Base-by-base conservation (phyloP, 306 rosid species). In the Medicago arabica region DNA sequence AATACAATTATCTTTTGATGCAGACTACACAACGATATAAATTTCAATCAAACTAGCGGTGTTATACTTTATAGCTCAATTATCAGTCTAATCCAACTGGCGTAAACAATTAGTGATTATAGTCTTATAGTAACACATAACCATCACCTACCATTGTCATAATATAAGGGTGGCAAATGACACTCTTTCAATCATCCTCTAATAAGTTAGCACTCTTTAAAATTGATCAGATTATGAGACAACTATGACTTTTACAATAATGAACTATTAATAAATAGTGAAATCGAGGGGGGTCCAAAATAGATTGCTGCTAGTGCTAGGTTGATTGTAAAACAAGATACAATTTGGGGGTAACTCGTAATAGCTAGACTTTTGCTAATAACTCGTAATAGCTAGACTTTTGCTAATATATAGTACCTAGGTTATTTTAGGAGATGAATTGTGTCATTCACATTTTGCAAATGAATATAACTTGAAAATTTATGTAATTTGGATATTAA, bases 31-130 rank as follows among this genome's bases (percentile, higher is more conserved):
- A 9, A 54, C 25, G 36, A 71, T 17, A 50, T 12, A 53, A 51
- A 34, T 16, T 8, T 6, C 10, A 16, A 34, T 34, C 36, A 34
- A 70, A 51, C 12, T 1, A 2, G 19, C 0, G 40, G 41, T 9
- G 21, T 51, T n/a, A n/a, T n/a, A n/a, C n/a, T n/a, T 38, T 38
- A 36, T 6, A 53, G 18, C 49, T 10, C 74, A 31, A 71, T 25
- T 39, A 9, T 38, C 75, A 34, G 28, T 38, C 65, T 40, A 58
- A 38, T 40, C 44, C 36, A 63, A 63, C 46, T 17, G 41, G 61
- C 61, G 9, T 9, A 16, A 49, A 31, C 36, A 31, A 1, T 13
- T 12, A 63, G 49, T 34, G n/a, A 69, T 31, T 6, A 46, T 6
- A 28, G 38, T 31, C 19, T 50, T 31, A 38, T 36, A 63, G 39